Evolutionary conservation across 2,329 filamentous ascomycete genomes (phyloP).

Genomic region (Monilinia laxa): DNA sequence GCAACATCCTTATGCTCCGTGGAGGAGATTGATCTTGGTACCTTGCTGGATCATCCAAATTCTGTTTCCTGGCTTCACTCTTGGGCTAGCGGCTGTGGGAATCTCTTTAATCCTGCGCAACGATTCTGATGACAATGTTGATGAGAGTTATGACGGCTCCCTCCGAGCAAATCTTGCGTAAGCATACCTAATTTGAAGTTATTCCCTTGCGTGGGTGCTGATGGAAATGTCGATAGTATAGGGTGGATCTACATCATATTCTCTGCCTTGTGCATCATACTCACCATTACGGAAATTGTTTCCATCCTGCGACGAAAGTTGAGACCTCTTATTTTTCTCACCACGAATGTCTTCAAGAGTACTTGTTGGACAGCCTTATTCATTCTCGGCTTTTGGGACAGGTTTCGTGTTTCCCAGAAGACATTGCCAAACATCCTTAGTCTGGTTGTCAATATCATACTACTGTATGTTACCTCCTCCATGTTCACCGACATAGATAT

Average conservation of each 20-base stretch:
- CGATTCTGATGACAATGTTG: not conserved
- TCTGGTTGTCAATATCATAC: constrained; percentile 27
- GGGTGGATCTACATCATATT: constrained; percentile 12
- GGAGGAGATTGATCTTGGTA: constrained; percentile 16
- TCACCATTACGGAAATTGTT: constrained; percentile 35
- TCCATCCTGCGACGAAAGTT: constrained; percentile 32
- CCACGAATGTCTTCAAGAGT: constrained; percentile 32
- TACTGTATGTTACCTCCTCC: constrained; percentile 28
- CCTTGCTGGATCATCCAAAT: constrained; percentile 22
- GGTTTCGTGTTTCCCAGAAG: not conserved
- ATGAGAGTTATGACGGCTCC: not conserved
- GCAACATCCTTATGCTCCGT: constrained; percentile 22
- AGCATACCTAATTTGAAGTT: not conserved
- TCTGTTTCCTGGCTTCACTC: not conserved
- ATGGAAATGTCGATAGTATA: constrained; percentile 2
- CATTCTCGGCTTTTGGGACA: constrained; percentile 27
- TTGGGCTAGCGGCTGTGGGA: not conserved
- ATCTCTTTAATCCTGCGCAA: not conserved
- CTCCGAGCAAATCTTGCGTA: not conserved
- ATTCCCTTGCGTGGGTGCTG: not conserved
- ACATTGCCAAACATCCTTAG: constrained; percentile 21
- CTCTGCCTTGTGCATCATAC: constrained; percentile 27
- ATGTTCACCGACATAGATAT: not conserved
- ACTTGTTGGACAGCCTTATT: constrained; percentile 30
- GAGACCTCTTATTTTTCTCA: constrained; percentile 32